These are phyloP conservation scores for Ceratocystis destructans DNA, from an alignment of 2,329 filamentous ascomycete genomes.

Conservation along the genomic window DNA sequence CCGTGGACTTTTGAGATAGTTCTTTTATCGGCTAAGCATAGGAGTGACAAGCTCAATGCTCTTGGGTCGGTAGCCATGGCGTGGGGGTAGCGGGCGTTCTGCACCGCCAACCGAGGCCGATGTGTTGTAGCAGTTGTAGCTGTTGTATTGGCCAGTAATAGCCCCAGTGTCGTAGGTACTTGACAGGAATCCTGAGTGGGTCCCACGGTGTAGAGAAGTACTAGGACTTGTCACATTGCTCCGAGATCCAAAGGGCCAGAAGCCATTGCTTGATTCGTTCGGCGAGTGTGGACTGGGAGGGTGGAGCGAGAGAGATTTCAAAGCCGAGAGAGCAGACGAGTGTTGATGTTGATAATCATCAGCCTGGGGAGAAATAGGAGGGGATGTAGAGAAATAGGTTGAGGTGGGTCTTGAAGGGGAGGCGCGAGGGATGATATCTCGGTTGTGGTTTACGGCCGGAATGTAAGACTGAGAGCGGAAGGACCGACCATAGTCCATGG, in stretches of 20 bases:
- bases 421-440: conserved; percentile 50
- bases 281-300: conserved; percentile 44
- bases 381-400: conserved; percentile 38
- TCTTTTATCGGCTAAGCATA: conserved; percentile 35
- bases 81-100: conserved; percentile 44
- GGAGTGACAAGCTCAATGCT: conserved; percentile 52
- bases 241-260: conserved; percentile 40
- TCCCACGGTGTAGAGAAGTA: conserved; percentile 36
- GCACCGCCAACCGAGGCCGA: conserved; percentile 26
- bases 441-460: conserved; percentile 31
- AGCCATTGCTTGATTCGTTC: conserved; percentile 28
- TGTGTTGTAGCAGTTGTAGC: conserved; percentile 20
- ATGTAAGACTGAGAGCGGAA: conserved; percentile 24
- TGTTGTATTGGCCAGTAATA: conserved; percentile 28
- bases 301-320: conserved; percentile 41
- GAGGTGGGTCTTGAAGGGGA: conserved; percentile 47
- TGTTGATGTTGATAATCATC: conserved; percentile 26
- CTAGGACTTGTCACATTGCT: conserved; percentile 40
- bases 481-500: conserved; percentile 23
- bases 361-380: conserved; percentile 34
- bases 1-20: neutral
- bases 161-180: conserved; percentile 38
- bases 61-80: conserved; percentile 44
- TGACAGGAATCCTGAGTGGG: conserved; percentile 33
- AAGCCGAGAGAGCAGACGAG: conserved; percentile 40